Evolutionary conservation across 805 yeast species (phyloP), one percentile per base, ranked within the genome.

Genomic region (Millerozyma miso): DNA sequence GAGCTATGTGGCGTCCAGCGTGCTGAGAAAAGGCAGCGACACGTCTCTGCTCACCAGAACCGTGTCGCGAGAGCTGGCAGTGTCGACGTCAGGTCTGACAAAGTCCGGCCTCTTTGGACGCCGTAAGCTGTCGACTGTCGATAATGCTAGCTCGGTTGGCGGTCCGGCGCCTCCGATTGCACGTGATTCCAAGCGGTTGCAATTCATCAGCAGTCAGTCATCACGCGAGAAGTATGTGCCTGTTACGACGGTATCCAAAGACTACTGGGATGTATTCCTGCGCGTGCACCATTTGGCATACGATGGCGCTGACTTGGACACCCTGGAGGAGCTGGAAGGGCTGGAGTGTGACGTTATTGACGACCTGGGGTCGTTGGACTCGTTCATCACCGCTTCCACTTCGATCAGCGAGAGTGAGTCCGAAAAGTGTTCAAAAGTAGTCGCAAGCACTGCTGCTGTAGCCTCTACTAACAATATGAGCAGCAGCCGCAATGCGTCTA

Each of bases 371-470:
- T 63, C 68, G 2, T 44, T 65, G 31, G 67, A 62, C 18, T 46
- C 69, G 2, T 68, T 66, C 44, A 54, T 56, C 31, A 65, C 69
- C 35, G 70, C 68, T 3, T 48, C 50, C 10, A 55, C 65, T 14
- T 49, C 56, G 1, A 45, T 64, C 41, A 53, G 56, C 18, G 36
- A 38, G 13, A 33, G 29, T 10, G 41, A 33, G 1, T 15, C 35
- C 15, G 16, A 17, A 15, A 29, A 35, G 13, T 19, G 19, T 13
- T 23, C n/a, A 19, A 16, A 17, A 13, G n/a, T 13, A 5, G 8
- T n/a, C n/a, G 15, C 14, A 7, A 32, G 34, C 34, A 8, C 34
- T 7, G 17, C 34, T 32, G 14, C 34, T 10, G 10, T 23, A 7
- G 29, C 29, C 10, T 6, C 10, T 7, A 23, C 29, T 10, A 23